Evolutionary conservation across 495 filamentous ascomycete species (phyloP).

Genomic region (Penicillium waksmanii): DNA sequence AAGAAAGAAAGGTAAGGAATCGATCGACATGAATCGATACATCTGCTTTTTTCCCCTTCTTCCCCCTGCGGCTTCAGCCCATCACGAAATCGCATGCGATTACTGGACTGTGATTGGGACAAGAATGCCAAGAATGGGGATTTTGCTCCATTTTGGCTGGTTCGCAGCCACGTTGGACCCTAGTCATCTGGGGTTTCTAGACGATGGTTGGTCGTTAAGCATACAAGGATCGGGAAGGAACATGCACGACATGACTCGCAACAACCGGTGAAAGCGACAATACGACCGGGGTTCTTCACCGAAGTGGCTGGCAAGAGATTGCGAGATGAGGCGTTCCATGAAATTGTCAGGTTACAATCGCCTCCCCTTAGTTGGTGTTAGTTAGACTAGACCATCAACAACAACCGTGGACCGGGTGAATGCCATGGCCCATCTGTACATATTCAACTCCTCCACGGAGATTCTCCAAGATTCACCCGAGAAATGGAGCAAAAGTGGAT

Average conservation of each 20-base stretch:
- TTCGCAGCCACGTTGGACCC: slow-evolving; percentile 10
- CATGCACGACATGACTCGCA: slow-evolving; percentile 36
- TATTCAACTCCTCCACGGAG: neutral
- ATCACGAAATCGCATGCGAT: slow-evolving; percentile 1
- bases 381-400: neutral
- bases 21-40: neutral
- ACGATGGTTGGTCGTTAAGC: slow-evolving; percentile 21
- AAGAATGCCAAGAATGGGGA: neutral
- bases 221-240: slow-evolving; percentile 16
- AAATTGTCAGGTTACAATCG: neutral
- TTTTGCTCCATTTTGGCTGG: slow-evolving; percentile 5
- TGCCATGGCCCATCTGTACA: neutral
- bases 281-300: slow-evolving; percentile 4
- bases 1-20: slow-evolving; percentile 1
- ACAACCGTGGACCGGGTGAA: neutral
- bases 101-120: neutral
- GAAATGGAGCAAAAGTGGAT: neutral
- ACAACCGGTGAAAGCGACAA: slow-evolving; percentile 19
- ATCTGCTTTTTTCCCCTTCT: neutral
- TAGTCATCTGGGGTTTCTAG: slow-evolving; percentile 8
- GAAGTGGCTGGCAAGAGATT: slow-evolving; percentile 3
- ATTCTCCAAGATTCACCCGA: neutral
- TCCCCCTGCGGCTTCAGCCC: neutral
- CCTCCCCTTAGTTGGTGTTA: neutral
- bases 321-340: slow-evolving; percentile 3